phyloP scores from a whole-genome alignment of 495 filamentous ascomycete genomes.

The Hyaloscypha finlandica region DNA sequence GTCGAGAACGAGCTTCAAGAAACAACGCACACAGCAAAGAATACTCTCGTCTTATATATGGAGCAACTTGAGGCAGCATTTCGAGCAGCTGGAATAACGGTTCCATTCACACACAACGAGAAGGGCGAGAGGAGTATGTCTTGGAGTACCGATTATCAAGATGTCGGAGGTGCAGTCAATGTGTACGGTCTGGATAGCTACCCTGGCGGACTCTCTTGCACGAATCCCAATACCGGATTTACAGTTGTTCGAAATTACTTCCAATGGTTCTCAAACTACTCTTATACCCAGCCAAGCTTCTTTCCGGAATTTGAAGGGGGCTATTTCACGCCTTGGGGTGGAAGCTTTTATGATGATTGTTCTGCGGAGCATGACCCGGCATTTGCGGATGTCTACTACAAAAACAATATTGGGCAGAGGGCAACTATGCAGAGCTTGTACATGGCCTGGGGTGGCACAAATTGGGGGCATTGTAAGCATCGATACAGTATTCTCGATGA shows the following conservation, averaged over 20 bases:
- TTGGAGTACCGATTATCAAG: constrained; percentile 57
- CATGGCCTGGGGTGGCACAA: constrained; percentile 60
- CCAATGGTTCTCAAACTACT: constrained; percentile 59
- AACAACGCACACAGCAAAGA: constrained; percentile 37
- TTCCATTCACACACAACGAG: constrained; percentile 55
- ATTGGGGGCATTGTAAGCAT: constrained; percentile 48
- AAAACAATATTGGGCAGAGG: constrained; percentile 54
- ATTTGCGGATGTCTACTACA: constrained; percentile 59
- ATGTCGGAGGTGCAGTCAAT: constrained; percentile 57
- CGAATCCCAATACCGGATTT: constrained; percentile 50
- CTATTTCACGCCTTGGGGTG: constrained; percentile 56
- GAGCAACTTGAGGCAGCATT: constrained; percentile 51
- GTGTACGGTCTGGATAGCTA: constrained; percentile 59
- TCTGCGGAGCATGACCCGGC: constrained; percentile 47
- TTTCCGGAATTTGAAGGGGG: constrained; percentile 58
- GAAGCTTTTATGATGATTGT: constrained; percentile 50
- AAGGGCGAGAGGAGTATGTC: constrained; percentile 51
- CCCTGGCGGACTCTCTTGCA: constrained; percentile 55
- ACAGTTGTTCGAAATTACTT: constrained; percentile 54
- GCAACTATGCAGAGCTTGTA: constrained; percentile 54
- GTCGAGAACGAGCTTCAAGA: constrained; percentile 56
- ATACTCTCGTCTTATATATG: constrained; percentile 53
- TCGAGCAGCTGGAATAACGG: constrained; percentile 48
- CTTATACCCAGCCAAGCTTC: constrained; percentile 52
- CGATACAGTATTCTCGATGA: background rate